Base-by-base conservation (phyloP, 345 rosid species). In the Lepidium africanum region DNA sequence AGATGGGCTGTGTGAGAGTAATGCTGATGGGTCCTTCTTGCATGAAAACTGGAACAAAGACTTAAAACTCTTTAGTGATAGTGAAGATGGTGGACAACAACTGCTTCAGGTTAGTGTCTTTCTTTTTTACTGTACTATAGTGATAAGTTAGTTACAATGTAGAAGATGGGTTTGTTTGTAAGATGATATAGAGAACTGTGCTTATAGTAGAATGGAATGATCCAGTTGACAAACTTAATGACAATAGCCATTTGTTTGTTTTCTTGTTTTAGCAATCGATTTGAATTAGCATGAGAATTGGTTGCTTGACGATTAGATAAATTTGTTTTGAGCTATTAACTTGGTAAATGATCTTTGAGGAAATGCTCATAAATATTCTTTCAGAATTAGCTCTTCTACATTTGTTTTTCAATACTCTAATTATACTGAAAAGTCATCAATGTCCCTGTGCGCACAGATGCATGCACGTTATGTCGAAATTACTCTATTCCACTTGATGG, bases 11-110 rank as follows among this genome's bases (percentile, higher is more conserved):
- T 80, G 84, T 45, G 98, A 90, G 78, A 92, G 79, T 68, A 91
- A 86, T 62, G 90, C 85, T 5, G 93, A 92, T 84, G 98, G 98
- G 30, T 88, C 96, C 52, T 90, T 83, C 85, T 72, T 92, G 80
- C 96, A 81, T 76, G 96, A 86, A 63, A 86, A 92, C 56, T 88
- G 96, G 98, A 88, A 92, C 84, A 92, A 82, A 67, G 96, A 86
- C 78, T 71, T 88, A 46, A 80, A 73, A 68, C 96, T 92, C 56
- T 88, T 88, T 72, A 77, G 90, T 61, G 81, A 87, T 30, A 81
- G 83, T 14, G 96, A 84, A 73, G 92, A 88, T 81, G 94, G 97
- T 12, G 98, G 97, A 54, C 90, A 82, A 43, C 97, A 87, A 67
- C 81, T 90, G 54, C 84, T 93, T 73, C 97, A 90, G 97, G 98